Evolutionary conservation across 169 alveolate genomes (phyloP), one percentile per base, ranked within the genome.

Genomic region (Cryptosporidium ubiquitum): DNA sequence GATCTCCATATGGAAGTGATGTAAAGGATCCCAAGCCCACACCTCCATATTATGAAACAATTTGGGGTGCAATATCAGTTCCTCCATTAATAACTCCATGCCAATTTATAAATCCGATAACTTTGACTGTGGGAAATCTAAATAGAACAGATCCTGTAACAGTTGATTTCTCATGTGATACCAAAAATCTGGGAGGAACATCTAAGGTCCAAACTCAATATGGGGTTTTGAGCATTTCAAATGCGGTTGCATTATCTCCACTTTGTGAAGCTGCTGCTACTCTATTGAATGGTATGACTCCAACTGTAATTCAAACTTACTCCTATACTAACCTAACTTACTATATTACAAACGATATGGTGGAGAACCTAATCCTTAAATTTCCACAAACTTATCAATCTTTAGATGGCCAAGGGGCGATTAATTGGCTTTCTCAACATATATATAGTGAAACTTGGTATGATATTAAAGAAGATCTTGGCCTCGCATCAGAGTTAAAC

Each of bases 1-100:
- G 89, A 20, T 35, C 89, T 58, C 79, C 89, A n/a, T 79, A 79
- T 79, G 89, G 89, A 29, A 40, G 16, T 61, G 68, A 79, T 79
- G 66, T 79, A 18, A 64, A 79, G 14, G 55, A 42, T 10, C 64
- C 79, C 3, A 58, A 79, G 29, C 74, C 75, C 9, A 61, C 89
- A 12, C 89, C 89, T 12, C 64, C 89, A 57, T 79, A 79, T 61
- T 79, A 79, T 40, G 89, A 61, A 10, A 79, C 89, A 14, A 26
- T 79, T 61, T 79, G 89, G 89, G 89, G 79, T 47, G 74, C 79
- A 44, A 44, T 64, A 18, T 79, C 89, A 14, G 75, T 61, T 61
- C 89, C 89, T 14, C 89, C 89, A 20, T 20, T 79, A 42, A 44
- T 79, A 5, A 79, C 89, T 2, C 70, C 61, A 3, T 79, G 89